Percentiles rank a stretch among this genome's conserved stretches.
phyloP scores from a whole-genome alignment of 192 early-diverging fungal species.

The Coemansia sp. region DNA sequence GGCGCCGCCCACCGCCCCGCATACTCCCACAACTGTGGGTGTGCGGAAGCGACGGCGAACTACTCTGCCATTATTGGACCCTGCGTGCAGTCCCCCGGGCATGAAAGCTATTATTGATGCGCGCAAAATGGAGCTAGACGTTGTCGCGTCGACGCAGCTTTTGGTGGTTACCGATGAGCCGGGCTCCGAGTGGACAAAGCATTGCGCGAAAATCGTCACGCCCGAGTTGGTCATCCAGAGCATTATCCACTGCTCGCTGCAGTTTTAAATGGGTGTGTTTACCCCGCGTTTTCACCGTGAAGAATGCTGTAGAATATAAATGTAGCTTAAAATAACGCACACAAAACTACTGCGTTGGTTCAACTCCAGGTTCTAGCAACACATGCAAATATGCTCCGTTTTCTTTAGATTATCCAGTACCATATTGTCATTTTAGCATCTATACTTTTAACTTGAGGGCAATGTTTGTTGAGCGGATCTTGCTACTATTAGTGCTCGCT shows the following conservation, averaged over 20 bases:
- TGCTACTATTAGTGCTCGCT: background rate
- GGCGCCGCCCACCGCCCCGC: conserved; percentile 1
- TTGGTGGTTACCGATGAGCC: conserved; percentile 13
- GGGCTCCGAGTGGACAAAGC: background rate
- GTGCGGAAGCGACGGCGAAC: conserved; percentile 14
- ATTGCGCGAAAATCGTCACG: background rate
- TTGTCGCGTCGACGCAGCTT: conserved; percentile 2
- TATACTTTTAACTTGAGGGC: too few species aligned
- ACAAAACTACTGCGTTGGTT: too few species aligned
- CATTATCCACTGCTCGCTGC: conserved; percentile 29
- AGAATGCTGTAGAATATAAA: too few species aligned
- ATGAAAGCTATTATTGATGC: conserved; percentile 13
- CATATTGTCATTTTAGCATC: too few species aligned
- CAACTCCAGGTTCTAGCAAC: too few species aligned
- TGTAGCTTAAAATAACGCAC: too few species aligned
- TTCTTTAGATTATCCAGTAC: too few species aligned
- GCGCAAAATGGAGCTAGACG: conserved; percentile 16
- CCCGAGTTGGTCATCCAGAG: conserved; percentile 48
- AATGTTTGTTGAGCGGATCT: background rate
- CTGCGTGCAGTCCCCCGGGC: conserved; percentile 7
- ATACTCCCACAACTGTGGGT: background rate
- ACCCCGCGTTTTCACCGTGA: too few species aligned
- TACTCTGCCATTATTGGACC: conserved; percentile 7
- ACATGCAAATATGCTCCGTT: too few species aligned
- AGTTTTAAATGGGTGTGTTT: conserved; percentile 9